A percentile compares a stretch with the other conserved stretches of the same genome.
Conservation (phyloP, 73 alveolate genomes). For the Strombidium stylifer region DNA sequence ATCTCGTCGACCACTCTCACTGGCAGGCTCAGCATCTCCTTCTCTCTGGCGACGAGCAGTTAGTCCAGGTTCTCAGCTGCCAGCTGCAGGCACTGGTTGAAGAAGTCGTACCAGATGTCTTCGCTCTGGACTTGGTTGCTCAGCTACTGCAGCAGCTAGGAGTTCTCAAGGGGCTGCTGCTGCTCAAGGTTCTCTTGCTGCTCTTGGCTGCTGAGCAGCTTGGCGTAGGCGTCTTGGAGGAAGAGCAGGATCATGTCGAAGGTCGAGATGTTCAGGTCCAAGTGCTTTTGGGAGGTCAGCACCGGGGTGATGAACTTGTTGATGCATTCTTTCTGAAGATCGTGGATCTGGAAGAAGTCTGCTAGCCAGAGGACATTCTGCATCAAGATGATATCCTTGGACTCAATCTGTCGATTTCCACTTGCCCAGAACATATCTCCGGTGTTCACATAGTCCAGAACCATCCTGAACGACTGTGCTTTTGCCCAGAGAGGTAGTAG, state of each 20-base stretch:
- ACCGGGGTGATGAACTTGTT: conserved; percentile 13
- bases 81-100: conserved; percentile 10
- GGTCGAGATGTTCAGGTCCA: no score
- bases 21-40: conserved; percentile 15
- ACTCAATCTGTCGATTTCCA: no score
- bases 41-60: conserved; percentile 6
- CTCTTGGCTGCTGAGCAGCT: conserved; percentile 28
- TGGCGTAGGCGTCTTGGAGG: conserved; percentile 23
- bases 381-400: not conserved
- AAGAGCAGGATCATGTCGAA: conserved; percentile 5
- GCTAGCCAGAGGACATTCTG: conserved; percentile 43
- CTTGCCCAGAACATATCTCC: conserved; percentile 6
- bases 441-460: conserved; percentile 21
- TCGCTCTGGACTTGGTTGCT: conserved; percentile 7
- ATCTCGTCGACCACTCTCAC: conserved; percentile 35
- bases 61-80: conserved; percentile 16
- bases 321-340: conserved; percentile 9
- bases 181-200: conserved; percentile 12
- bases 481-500: conserved; percentile 46
- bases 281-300: no score
- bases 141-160: not conserved
- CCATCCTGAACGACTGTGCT: conserved; percentile 20
- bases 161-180: conserved; percentile 2
- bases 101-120: conserved; percentile 45
- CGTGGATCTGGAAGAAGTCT: conserved; percentile 30